Base-by-base conservation (phyloP, 495 filamentous ascomycete species). In the Lichina pygmaea region DNA sequence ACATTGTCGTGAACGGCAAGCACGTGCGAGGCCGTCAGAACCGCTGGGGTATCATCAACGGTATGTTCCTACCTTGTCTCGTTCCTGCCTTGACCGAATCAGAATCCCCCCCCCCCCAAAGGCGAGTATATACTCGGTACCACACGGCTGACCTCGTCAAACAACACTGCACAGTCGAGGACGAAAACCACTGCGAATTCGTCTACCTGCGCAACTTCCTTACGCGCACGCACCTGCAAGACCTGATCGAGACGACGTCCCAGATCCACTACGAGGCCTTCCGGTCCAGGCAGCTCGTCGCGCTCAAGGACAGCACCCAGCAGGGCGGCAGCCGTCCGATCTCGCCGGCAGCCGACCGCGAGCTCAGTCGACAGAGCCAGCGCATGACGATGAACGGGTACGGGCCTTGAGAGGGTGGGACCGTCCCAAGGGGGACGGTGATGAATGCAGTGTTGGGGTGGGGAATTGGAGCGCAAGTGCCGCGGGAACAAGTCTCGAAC, bases 181-280 rank as follows among this genome's bases (percentile, higher is more conserved):
- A 99, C 53, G 89, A 95, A 67, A 91, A 76, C 62, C 89, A 99
- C 66, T 99, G 89, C 75, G 89, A 99, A 70, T 99, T 99, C 57
- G 78, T 95, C 54, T 93, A 89, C 60, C 72, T 99, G 46, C 73
- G 89, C 54, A 86, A 99, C 70, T 99, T 99, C 73, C 71, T 99
- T 48, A 93, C 82, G 56, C 77, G 86, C 58, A 86, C 89, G 41
- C 89, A 99, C 62, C 68, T 92, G 46, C 81, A 99, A 67, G 89
- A 99, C 54, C 73, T 99, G 47, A 94, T 99, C 61, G 89, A 93
- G 61, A 99, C 89, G 10, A 99, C 89, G n/a, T 93, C 86, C 52
- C 89, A 95, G 67, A 99, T 95, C 63, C 89, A 99, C 68, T 99
- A 99, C 66, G 89, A 99, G 70, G 91, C 82, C 44, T 99, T 95